Conservation (phyloP, 495 filamentous ascomycete genomes). For the Coniosporium apollinis region DNA sequence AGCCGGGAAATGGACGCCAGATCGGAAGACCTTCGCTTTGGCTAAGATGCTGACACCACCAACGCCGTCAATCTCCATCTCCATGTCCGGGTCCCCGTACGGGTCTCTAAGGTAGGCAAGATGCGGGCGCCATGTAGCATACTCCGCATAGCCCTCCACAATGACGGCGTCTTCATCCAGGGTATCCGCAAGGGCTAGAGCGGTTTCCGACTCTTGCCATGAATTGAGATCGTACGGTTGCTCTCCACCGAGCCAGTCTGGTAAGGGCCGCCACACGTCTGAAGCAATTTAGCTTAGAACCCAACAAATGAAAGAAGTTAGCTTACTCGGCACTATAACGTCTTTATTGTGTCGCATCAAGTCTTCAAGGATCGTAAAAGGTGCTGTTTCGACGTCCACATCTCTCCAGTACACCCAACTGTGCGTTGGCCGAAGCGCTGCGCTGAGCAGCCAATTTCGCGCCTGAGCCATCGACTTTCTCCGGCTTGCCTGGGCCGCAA, state of each 20-base stretch:
- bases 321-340: conserved; percentile 94
- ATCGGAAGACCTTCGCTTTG: conserved; percentile 86
- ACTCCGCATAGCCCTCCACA: conserved; percentile 98
- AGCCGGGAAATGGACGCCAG: conserved; percentile 92
- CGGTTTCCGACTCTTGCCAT: conserved; percentile 98
- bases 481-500: conserved; percentile 84
- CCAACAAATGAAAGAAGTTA: neutral
- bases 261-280: conserved; percentile 98
- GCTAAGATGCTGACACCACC: conserved; percentile 95
- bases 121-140: conserved; percentile 96
- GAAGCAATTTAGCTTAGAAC: neutral
- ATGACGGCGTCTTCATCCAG: conserved; percentile 98
- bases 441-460: conserved; percentile 90
- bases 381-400: conserved; percentile 94
- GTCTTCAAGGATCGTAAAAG: conserved; percentile 90
- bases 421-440: conserved; percentile 83
- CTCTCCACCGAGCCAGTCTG: conserved; percentile 97
- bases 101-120: conserved; percentile 93
- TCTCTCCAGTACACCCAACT: conserved; percentile 99
- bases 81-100: conserved; percentile 96
- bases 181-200: conserved; percentile 80
- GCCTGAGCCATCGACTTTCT: conserved; percentile 97
- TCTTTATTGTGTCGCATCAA: conserved; percentile 99
- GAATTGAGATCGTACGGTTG: conserved; percentile 98
- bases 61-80: conserved; percentile 98